Evolutionary conservation across 192 early-diverging fungal species (phyloP), one percentile per base, ranked within the genome.

Genomic region (Pilobolus umbonatus): DNA sequence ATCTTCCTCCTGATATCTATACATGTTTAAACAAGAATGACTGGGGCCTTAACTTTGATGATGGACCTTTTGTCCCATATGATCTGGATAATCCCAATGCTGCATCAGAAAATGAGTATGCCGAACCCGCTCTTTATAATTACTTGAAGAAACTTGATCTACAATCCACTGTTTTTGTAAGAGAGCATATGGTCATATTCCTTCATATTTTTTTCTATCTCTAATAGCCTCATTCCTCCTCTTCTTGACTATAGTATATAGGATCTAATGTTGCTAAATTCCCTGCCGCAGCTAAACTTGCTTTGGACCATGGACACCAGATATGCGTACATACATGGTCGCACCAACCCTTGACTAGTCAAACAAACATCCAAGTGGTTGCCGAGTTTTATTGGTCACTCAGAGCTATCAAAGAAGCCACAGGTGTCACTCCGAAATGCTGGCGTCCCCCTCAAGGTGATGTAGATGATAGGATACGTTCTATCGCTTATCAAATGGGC

Each of bases 271-370:
- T 75, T 28, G 25, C 68, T 21, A 56, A 38, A 4, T 59, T 47
- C 34, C 74, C 74, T 55, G 61, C 57, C 26, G 69, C 69, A 38
- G 69, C 65, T 21, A 50, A 63, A 35, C 65, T 65, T 48, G 71
- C 65, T 36, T 31, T 73, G n/a, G 29, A 48, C 7, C 57, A 67
- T 65, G 83, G 87, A 21, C 84, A 87, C 40, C 71, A 75, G 26
- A 56, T 88, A 31, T 79, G 72, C 15, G 78, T 34, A n/a, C 52
- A 54, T 14, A 54, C 34, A 74, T 85, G 83, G 83, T 72, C 78
- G n/a, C 83, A 85, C 50, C 25, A 54, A 11, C 24, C 65, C 11
- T 60, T 86, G 55, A 76, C 79, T 36, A 72, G 66, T 17, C 57
- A 78, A 25, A 31, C 65, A 3, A 71, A 73, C 36, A 47, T 66